These are phyloP conservation scores for Candida sakaeoensis DNA, from an alignment of 805 yeast genomes.

Conservation along the genomic window DNA sequence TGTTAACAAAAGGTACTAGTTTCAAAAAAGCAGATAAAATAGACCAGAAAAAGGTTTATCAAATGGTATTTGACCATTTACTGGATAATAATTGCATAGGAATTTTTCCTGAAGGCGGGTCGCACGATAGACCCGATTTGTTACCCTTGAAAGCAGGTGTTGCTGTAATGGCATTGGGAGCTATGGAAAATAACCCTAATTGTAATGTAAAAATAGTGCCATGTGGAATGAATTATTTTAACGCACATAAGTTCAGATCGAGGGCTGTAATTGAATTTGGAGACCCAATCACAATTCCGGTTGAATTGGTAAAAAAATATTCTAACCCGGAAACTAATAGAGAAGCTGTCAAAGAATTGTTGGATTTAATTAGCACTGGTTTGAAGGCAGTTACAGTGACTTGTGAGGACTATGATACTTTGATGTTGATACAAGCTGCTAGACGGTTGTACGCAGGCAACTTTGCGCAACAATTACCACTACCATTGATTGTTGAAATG, in stretches of 20 bases:
- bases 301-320: slow-evolving; percentile 60
- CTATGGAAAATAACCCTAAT: slow-evolving; percentile 73
- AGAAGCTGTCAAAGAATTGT: slow-evolving; percentile 68
- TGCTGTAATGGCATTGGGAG: slow-evolving; percentile 96
- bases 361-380: slow-evolving; percentile 69
- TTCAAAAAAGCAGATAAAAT: slow-evolving; percentile 79
- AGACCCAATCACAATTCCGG: slow-evolving; percentile 65
- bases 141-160: slow-evolving; percentile 96
- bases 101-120: slow-evolving; percentile 97
- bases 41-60: slow-evolving; percentile 81
- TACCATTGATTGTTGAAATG: slow-evolving; percentile 84
- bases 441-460: slow-evolving; percentile 83
- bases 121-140: slow-evolving; percentile 90
- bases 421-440: slow-evolving; percentile 88
- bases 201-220: slow-evolving; percentile 87
- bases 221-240: slow-evolving; percentile 96
- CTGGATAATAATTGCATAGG: slow-evolving; percentile 81
- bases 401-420: slow-evolving; percentile 83
- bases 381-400: slow-evolving; percentile 82
- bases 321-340: slow-evolving; percentile 60
- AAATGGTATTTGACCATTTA: slow-evolving; percentile 79
- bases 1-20: slow-evolving; percentile 49
- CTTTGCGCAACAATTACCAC: slow-evolving; percentile 64
- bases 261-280: slow-evolving; percentile 96
- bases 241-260: slow-evolving; percentile 91